Evolutionary conservation across 768 basidiomycete genomes (phyloP), one percentile per base, ranked within the genome.

Genomic region (Tremella yokohamensis): DNA sequence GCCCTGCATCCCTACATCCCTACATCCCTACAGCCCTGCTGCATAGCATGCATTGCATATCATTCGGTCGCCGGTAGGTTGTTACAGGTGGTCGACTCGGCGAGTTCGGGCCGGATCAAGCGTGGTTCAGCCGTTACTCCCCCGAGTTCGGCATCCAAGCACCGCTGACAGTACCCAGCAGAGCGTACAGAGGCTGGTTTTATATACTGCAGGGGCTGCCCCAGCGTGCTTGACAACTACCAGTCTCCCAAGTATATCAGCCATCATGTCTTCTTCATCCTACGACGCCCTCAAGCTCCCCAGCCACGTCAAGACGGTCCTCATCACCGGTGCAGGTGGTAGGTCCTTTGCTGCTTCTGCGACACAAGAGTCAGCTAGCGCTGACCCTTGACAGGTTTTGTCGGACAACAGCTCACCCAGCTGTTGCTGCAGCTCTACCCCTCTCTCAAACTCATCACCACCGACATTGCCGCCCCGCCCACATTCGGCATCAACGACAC

Each of bases 321-420:
- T 77, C 16, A 67, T 77, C 55, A 74, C 76, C 49, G 76, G 76
- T 15, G 76, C 76, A 16, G 74, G 73, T 8, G 76, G 73, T 74
- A 50, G 38, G 70, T 66, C 8, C 3, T 22, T 4, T 22, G 15
- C 29, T 19, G 44, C n/a, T 39, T 38, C 47, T 11, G 29, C 29
- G 29, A 34, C 6, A 34, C 29, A 6, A 4, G 29, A 11, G 42
- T 8, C n/a, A 16, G 4, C n/a, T n/a, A 45, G 15, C 4, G 22
- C n/a, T 18, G 42, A n/a, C 22, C 11, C 38, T 16, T 2, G 39
- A 19, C 54, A 64, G 73, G 76, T 8, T 77, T 75, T 50, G 74
- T 77, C 26, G 76, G 76, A 18, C 71, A 71, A 54, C 57, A 73
- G 52, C 69, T 77, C 52, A 63, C 68, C 16, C 45, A 72, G 40